These are phyloP conservation scores for Syzygium aqueum DNA, from an alignment of 345 rosid genomes.

Conservation along the genomic window DNA sequence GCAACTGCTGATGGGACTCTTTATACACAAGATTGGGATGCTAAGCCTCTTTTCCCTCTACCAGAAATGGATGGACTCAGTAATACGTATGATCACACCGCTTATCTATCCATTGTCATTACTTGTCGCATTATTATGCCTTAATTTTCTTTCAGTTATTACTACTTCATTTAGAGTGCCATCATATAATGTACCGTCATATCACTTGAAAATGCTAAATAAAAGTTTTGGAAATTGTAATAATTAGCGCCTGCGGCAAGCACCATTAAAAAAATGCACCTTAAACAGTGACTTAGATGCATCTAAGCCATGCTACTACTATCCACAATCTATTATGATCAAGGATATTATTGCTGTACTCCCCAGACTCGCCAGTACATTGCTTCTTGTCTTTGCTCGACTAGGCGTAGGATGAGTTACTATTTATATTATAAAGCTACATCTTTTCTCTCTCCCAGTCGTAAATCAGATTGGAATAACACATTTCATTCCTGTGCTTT, in stretches of 20 bases:
- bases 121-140: background rate
- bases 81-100: conserved; percentile 40
- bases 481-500: background rate
- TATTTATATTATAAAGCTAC: background rate
- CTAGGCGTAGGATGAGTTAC: background rate
- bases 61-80: conserved; percentile 25
- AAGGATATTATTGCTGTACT: background rate
- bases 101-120: background rate
- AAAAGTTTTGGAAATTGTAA: background rate
- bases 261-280: background rate
- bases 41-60: conserved; percentile 66
- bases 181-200: background rate
- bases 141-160: background rate
- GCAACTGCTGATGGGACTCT: conserved; percentile 70
- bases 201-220: background rate
- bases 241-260: background rate
- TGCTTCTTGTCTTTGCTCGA: background rate
- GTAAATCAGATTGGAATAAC: background rate
- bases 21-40: conserved; percentile 71
- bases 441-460: background rate
- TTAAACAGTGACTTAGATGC: background rate
- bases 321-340: background rate
- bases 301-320: background rate
- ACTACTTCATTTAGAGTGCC: background rate
- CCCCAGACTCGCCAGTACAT: background rate